Base-by-base conservation (phyloP, 208 protist species). In the Leptomonas pyrrhocoris region DNA sequence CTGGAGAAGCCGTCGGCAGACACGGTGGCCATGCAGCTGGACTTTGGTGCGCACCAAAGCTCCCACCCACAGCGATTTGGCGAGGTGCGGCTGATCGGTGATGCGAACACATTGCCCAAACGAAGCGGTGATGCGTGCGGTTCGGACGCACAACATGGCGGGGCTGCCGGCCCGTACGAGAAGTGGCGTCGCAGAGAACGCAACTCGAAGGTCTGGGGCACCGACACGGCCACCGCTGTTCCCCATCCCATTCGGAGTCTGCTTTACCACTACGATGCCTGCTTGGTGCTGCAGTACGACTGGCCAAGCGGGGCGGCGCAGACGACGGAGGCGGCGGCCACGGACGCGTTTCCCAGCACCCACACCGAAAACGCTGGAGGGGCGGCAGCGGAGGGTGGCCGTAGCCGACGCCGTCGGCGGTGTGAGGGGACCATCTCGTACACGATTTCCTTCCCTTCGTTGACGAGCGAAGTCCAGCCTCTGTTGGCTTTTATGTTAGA, bases 401-500 rank as follows among this genome's bases (percentile, higher is more conserved):
- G 43, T 65, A 42, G 30, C 19, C 12, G 55, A 21, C 63, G 62
- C 2, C 62, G 71, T 34, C 63, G 78, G 16, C 77, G 76, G 0
- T 87, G 74, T 36, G 82, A 87, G 42, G 56, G 65, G 15, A 74
- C 58, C 6, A 25, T 77, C 18, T 60, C 67, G 15, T 69, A 58
- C 40, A 58, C 73, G 1, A 42, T 90, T 23, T 55, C 67, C 8
- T 81, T 89, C 58, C 82, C 85, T 2, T 77, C 49, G 25, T 31
- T 89, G 2, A 48, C 75, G 13, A 69, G 69, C 12, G 74, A 81
- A 7, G 59, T 78, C 21, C 64, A 90, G 31, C 81, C 81, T 0
- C 68, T 94, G n/a, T 61, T 84, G 18, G 62, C 77, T 19, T 75
- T 77, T 56, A 67, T 85, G 28, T 59, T 94, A 23, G 81, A 90